Base-by-base conservation (phyloP, 2,329 filamentous ascomycete species). In the Ceratocystis variospora region DNA sequence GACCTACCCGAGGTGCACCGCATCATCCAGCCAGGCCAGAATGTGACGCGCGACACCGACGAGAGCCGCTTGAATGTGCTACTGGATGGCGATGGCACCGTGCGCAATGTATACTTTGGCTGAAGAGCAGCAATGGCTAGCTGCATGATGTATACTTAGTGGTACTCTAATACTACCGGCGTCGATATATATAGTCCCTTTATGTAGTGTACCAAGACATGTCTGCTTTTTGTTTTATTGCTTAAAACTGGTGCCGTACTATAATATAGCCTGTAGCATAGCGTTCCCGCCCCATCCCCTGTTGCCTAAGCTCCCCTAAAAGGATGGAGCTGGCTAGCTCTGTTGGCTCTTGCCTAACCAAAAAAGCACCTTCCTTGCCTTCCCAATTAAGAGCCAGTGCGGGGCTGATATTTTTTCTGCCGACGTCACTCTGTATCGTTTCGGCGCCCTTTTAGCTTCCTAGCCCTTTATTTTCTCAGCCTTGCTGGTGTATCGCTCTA, bases 31-130 rank as follows among this genome's bases (percentile, higher is more conserved):
- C 82, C 82, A 0, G 82, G 81, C 63, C 73, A 73, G 72, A 81
- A 84, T 74, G 79, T 84, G 25, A 85, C 83, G 66, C 83, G 77
- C 73, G 84, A 87, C 71, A 80, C 79, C 71, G 73, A 75, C 1
- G 76, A 79, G 62, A 75, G 80, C 66, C 77, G 84, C 53, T 76
- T 87, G 68, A 87, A 86, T 67, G 77, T 87, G 25, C 79, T 84
- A 69, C 71, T 86, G 64, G 79, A 79, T 67, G 80, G 85, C 37
- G 81, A 86, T 67, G 84, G 84, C 62, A 83, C 80, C 15, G 82
- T 87, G 57, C 79, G 79, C 65, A 81, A 84, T 69, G 83, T 87
- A 66, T 72, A 77, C 68, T 80, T 84, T 70, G 82, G 82, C 25
- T 84, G 74, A 74, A 37, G 15, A 33, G 25, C 5, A 57, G 50